Conservation (phyloP, 345 rosid species). For the Rubroshorea leprosula region DNA sequence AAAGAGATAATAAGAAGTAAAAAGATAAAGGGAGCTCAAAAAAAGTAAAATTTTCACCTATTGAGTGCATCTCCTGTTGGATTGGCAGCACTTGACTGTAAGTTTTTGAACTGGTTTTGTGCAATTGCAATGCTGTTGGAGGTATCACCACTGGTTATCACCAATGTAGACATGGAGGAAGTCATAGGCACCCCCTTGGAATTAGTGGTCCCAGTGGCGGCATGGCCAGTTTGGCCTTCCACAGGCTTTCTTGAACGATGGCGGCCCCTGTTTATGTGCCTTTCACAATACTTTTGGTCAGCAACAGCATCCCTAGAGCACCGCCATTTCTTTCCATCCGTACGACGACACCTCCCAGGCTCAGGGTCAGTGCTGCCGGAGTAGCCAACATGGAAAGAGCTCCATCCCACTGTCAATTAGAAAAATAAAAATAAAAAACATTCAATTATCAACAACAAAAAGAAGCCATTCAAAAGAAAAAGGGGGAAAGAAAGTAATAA, state of each 20-base stretch:
- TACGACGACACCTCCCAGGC: constrained; percentile 72
- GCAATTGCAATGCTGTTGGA: constrained; percentile 25
- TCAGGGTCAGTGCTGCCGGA: constrained; percentile 53
- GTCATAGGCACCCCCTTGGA: constrained; percentile 36
- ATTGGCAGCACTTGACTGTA: constrained; percentile 28
- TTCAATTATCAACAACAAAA: constrained; percentile 6
- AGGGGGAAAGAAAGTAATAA: neutral
- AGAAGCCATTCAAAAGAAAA: neutral
- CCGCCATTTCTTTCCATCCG: constrained; percentile 88
- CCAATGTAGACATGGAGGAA: constrained; percentile 23
- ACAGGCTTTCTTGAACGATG: constrained; percentile 88
- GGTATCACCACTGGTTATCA: constrained; percentile 23
- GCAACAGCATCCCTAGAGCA: constrained; percentile 70
- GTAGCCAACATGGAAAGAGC: constrained; percentile 52
- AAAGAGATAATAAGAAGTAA: constrained; percentile 3
- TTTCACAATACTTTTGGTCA: constrained; percentile 78
- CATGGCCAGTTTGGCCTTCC: constrained; percentile 57
- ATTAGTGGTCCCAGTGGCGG: constrained; percentile 26
- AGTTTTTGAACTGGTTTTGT: constrained; percentile 29
- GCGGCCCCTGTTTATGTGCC: constrained; percentile 80
- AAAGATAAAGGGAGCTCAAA: constrained; percentile 5
- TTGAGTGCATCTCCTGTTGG: constrained; percentile 28
- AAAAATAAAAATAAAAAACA: neutral
- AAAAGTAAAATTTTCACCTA: constrained; percentile 29
- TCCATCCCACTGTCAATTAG: constrained; percentile 49